A percentile compares a stretch with the other conserved stretches of the same genome.
Evolutionary conservation across 2,329 filamentous ascomycete genomes (phyloP).

Genomic region (Eurotiales sp.): DNA sequence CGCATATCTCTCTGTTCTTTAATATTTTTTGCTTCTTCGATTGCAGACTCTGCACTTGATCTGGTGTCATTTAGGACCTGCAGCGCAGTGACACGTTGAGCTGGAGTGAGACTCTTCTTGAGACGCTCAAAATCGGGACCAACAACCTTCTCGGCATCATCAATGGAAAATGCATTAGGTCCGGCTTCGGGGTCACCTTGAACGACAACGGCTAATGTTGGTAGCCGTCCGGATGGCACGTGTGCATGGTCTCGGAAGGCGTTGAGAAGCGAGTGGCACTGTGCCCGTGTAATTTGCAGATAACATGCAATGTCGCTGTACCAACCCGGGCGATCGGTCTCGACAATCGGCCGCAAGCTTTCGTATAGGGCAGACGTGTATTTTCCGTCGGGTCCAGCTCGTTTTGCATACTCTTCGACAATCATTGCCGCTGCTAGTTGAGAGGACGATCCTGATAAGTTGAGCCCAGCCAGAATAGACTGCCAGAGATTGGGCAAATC

Average conservation of each 20-base stretch:
- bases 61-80: slow-evolving; percentile 76
- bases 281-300: slow-evolving; percentile 81
- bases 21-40: slow-evolving; percentile 72
- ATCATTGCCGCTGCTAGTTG: slow-evolving; percentile 80
- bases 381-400: slow-evolving; percentile 31
- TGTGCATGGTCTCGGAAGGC: slow-evolving; percentile 90
- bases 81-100: slow-evolving; percentile 78
- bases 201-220: slow-evolving; percentile 80
- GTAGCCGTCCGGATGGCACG: slow-evolving; percentile 69
- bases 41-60: slow-evolving; percentile 64
- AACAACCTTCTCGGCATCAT: slow-evolving; percentile 83
- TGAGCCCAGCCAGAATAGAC: slow-evolving; percentile 67
- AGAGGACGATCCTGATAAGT: slow-evolving; percentile 74
- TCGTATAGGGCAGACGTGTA: slow-evolving; percentile 44
- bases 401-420: slow-evolving; percentile 80
- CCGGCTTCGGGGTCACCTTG: slow-evolving; percentile 91
- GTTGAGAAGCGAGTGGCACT: slow-evolving; percentile 85
- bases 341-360: slow-evolving; percentile 70
- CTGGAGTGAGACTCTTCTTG: slow-evolving; percentile 82
- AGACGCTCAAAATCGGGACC: slow-evolving; percentile 80
- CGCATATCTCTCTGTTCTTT: slow-evolving; percentile 82
- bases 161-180: slow-evolving; percentile 84
- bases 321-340: slow-evolving; percentile 72
- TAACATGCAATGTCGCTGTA: slow-evolving; percentile 90
- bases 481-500: slow-evolving; percentile 51